These are phyloP conservation scores for Erythrobasidium hasegawianum DNA, from an alignment of 1,284 basidiomycete species.

Conservation along the genomic window DNA sequence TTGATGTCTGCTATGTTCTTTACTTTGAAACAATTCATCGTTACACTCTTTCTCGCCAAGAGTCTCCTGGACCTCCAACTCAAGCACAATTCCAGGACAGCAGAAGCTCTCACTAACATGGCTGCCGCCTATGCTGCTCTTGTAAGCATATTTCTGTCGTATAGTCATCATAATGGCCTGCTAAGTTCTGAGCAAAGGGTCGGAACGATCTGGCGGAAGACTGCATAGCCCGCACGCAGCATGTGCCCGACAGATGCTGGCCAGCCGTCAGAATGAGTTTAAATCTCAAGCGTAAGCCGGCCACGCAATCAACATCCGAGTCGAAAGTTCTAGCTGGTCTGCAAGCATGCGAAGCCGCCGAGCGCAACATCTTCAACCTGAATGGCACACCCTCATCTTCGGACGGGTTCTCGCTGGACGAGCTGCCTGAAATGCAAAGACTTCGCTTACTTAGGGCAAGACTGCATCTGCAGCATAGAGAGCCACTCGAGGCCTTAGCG, in stretches of 20 bases:
- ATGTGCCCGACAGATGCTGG: too few relatives aligned
- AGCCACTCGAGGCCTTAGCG: too few relatives aligned
- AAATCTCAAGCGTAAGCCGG: background rate
- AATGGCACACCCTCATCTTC: too few relatives aligned
- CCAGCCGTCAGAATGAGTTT: background rate
- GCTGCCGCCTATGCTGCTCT: slow-evolving; percentile 6
- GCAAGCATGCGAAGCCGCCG: too few relatives aligned
- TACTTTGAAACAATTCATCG: background rate
- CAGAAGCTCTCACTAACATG: slow-evolving; percentile 13
- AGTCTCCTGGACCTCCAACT: background rate
- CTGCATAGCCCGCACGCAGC: background rate
- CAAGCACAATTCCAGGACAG: background rate
- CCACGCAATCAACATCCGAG: too few relatives aligned
- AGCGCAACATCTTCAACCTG: too few relatives aligned
- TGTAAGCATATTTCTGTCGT: background rate
- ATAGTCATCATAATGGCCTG: background rate
- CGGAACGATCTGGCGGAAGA: background rate
- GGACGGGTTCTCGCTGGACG: too few relatives aligned
- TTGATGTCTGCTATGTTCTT: slow-evolving; percentile 1
- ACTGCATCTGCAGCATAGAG: too few relatives aligned
- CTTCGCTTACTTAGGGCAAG: too few relatives aligned
- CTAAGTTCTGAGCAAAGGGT: background rate
- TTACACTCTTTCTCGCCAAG: slow-evolving; percentile 1
- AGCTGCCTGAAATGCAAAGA: too few relatives aligned
- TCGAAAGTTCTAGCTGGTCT: too few relatives aligned